Conservation (phyloP, 225 moss, liverwort and hornwort species). For the Lunularia cruciata region DNA sequence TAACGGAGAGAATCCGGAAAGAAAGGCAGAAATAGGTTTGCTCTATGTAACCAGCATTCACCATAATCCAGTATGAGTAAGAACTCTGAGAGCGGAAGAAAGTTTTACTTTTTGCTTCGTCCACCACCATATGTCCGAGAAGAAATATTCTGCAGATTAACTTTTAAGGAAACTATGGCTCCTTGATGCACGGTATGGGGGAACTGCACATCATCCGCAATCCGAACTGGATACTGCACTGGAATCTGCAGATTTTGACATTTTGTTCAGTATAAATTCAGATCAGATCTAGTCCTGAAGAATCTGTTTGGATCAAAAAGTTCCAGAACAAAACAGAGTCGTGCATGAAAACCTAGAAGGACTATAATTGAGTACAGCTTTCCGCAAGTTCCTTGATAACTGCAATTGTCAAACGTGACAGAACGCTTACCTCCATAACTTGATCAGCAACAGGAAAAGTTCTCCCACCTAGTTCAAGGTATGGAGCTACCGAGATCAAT, state of each 20-base stretch:
- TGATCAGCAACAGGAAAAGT: conserved; percentile 35
- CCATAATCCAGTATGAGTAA: no score
- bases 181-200: conserved; percentile 50
- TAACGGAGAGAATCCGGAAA: no score
- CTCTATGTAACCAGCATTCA: no score
- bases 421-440: conserved; percentile 41
- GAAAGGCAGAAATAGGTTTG: no score
- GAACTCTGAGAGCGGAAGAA: background rate
- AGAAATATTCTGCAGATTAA: conserved; percentile 40
- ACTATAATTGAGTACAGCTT: no score
- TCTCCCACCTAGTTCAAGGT: conserved; percentile 45
- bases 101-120: conserved; percentile 30
- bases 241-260: conserved; percentile 37
- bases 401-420: background rate
- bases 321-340: background rate
- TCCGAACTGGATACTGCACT: conserved; percentile 43
- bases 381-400: no score
- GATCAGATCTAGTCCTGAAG: no score
- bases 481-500: conserved; percentile 34
- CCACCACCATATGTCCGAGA: conserved; percentile 32
- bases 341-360: no score
- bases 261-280: no score
- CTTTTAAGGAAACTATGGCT: conserved; percentile 26
- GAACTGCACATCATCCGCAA: conserved; percentile 42
- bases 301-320: background rate